These are phyloP conservation scores for Hypoxylon fuscum DNA, from an alignment of 495 filamentous ascomycete species.

Conservation along the genomic window DNA sequence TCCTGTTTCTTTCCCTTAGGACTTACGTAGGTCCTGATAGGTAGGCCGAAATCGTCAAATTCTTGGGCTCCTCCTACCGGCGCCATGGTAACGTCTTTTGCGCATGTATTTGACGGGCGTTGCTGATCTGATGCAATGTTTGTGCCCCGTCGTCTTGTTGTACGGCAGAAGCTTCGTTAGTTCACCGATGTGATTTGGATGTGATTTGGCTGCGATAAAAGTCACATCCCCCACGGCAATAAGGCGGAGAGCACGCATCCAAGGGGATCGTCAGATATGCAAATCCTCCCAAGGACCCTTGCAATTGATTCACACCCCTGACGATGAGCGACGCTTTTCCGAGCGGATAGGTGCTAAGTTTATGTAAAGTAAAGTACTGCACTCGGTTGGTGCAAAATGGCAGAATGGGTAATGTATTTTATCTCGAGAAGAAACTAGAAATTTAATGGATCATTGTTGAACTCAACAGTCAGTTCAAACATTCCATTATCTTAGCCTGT, in stretches of 20 bases:
- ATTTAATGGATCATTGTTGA: background rate
- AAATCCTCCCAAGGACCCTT: slow-evolving; percentile 22
- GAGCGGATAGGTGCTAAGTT: slow-evolving; percentile 5
- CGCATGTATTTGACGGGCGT: slow-evolving; percentile 38
- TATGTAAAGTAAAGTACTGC: slow-evolving; percentile 3
- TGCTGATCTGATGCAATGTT: slow-evolving; percentile 4
- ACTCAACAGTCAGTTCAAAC: background rate
- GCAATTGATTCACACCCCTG: slow-evolving; percentile 24
- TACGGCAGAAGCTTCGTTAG: slow-evolving; percentile 22
- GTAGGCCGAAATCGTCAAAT: slow-evolving; percentile 66
- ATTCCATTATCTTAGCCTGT: too few species aligned
- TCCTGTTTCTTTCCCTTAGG: slow-evolving; percentile 24
- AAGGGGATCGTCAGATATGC: slow-evolving; percentile 29
- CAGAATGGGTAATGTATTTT: background rate
- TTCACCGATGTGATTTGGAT: slow-evolving; percentile 17
- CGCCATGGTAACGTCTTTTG: slow-evolving; percentile 43
- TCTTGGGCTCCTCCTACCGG: slow-evolving; percentile 51
- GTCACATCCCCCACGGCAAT: slow-evolving; percentile 39
- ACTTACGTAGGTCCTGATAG: slow-evolving; percentile 53
- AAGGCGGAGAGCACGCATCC: slow-evolving; percentile 30
- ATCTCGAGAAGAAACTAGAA: background rate
- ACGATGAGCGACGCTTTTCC: background rate
- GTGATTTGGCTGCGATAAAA: slow-evolving; percentile 25
- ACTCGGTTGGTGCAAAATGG: slow-evolving; percentile 5
- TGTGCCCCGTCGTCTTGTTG: slow-evolving; percentile 19